A percentile compares a stretch with the other conserved stretches of the same genome.
Evolutionary conservation across 1,284 basidiomycete genomes (phyloP).

Genomic region (Melanopsichium pennsylvanicum): DNA sequence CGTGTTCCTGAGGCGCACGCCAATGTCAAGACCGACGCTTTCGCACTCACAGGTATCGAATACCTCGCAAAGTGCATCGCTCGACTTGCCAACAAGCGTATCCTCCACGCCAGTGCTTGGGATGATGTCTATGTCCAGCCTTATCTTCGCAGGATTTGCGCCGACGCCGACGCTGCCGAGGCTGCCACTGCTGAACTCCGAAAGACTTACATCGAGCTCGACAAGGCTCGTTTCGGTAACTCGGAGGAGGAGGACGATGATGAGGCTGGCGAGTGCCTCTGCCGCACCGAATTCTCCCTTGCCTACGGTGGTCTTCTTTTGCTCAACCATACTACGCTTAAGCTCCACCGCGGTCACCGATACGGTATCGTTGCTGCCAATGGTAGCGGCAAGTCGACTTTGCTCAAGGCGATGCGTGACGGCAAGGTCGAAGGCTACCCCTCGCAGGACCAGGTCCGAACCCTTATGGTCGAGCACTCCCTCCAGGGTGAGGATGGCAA

Average conservation of each 20-base stretch:
- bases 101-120: conserved; percentile 61
- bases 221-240: conserved; percentile 61
- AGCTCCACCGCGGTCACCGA: conserved; percentile 81
- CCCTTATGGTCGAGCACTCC: conserved; percentile 95
- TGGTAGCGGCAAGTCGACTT: conserved; percentile 93
- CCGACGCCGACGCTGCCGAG: conserved; percentile 51
- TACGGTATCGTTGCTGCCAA: conserved; percentile 97
- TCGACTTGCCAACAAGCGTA: conserved; percentile 63
- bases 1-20: conserved; percentile 49
- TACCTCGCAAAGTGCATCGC: conserved; percentile 56
- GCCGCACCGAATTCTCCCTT: conserved; percentile 91
- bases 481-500: conserved; percentile 90
- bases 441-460: conserved; percentile 82
- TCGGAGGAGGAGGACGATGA: conserved; percentile 75
- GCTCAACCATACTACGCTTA: conserved; percentile 91
- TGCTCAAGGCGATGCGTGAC: conserved; percentile 93
- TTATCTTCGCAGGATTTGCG: conserved; percentile 66
- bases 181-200: conserved; percentile 56
- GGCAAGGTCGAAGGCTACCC: conserved; percentile 95
- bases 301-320: conserved; percentile 95
- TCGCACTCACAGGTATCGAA: conserved; percentile 54
- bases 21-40: conserved; percentile 55
- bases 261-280: conserved; percentile 74
- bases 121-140: conserved; percentile 65
- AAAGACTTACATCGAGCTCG: conserved; percentile 56